Percentiles rank a stretch among this genome's conserved stretches.
phyloP scores from a whole-genome alignment of 2,329 filamentous ascomycete genomes.

The Fusarium equiseti region DNA sequence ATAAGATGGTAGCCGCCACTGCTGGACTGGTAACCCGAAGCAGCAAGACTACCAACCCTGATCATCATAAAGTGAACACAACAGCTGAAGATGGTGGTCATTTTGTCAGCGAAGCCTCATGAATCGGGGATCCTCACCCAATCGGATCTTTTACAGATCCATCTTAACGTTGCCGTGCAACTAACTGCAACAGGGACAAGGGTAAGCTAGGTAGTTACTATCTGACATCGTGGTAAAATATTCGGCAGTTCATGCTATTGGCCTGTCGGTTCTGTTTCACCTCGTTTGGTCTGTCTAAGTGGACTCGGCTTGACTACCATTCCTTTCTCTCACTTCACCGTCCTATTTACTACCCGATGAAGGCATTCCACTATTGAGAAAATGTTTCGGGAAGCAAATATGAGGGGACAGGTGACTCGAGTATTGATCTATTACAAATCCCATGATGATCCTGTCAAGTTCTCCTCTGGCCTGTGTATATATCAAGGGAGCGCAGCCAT shows the following conservation, averaged over 20 bases:
- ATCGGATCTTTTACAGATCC: background rate
- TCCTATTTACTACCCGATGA: constrained; percentile 13
- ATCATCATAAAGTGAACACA: background rate
- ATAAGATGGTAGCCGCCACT: background rate
- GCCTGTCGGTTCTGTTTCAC: constrained; percentile 3
- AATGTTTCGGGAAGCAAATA: constrained; percentile 12
- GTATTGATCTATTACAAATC: constrained; percentile 8
- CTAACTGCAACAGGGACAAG: background rate
- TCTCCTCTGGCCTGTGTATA: background rate
- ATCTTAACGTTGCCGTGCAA: background rate
- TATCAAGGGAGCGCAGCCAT: background rate
- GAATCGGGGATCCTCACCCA: background rate
- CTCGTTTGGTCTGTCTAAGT: background rate
- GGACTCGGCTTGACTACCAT: constrained; percentile 5
- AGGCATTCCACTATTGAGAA: constrained; percentile 28
- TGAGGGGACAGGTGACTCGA: constrained; percentile 20
- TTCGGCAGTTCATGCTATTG: constrained; percentile 16
- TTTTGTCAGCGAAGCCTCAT: constrained; percentile 2
- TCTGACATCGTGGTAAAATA: constrained; percentile 28
- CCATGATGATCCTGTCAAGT: background rate
- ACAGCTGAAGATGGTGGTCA: constrained; percentile 4
- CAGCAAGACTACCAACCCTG: constrained; percentile 3
- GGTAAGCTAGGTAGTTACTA: background rate
- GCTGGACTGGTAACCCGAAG: constrained; percentile 8
- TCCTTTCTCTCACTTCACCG: background rate